Evolutionary conservation across 352 stramenopile genomes (phyloP).

Genomic region (Halophytophthora polymorphica): DNA sequence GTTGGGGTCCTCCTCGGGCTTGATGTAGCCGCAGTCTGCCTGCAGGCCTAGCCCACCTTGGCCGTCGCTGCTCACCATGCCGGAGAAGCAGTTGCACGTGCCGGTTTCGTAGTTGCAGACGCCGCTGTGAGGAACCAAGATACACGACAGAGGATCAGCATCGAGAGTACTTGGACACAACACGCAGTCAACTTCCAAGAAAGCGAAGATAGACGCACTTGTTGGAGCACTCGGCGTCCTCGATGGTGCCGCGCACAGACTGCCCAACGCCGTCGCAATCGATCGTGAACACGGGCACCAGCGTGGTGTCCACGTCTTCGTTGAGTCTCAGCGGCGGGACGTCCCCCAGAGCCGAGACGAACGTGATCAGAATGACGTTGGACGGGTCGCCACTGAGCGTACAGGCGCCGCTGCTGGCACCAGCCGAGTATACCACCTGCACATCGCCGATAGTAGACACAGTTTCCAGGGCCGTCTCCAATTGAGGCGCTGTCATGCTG

Average conservation of each 20-base stretch:
- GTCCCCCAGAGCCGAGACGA: slow-evolving; percentile 54
- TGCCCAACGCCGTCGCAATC: slow-evolving; percentile 48
- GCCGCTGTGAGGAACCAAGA: slow-evolving; percentile 28
- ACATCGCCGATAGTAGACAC: slow-evolving; percentile 40
- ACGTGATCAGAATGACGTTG: slow-evolving; percentile 67
- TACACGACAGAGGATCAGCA: neutral
- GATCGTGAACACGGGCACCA: slow-evolving; percentile 49
- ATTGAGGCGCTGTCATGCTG: slow-evolving; percentile 22
- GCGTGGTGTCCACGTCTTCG: slow-evolving; percentile 21
- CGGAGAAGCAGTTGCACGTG: slow-evolving; percentile 60
- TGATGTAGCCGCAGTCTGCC: slow-evolving; percentile 62
- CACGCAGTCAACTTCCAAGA: neutral
- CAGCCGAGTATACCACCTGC: slow-evolving; percentile 51
- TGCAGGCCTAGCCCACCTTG: slow-evolving; percentile 40
- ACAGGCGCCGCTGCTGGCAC: slow-evolving; percentile 36
- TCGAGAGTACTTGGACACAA: neutral
- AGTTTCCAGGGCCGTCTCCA: slow-evolving; percentile 41
- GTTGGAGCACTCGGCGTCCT: slow-evolving; percentile 73
- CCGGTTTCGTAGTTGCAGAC: slow-evolving; percentile 57
- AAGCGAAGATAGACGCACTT: slow-evolving; percentile 34
- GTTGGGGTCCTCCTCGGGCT: slow-evolving; percentile 39
- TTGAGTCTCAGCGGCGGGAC: slow-evolving; percentile 47
- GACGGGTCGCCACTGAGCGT: slow-evolving; percentile 28
- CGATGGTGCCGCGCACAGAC: slow-evolving; percentile 57
- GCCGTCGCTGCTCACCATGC: slow-evolving; percentile 66